phyloP scores from a whole-genome alignment of 2,329 filamentous ascomycete genomes.

The Chaetothyriales sp. region DNA sequence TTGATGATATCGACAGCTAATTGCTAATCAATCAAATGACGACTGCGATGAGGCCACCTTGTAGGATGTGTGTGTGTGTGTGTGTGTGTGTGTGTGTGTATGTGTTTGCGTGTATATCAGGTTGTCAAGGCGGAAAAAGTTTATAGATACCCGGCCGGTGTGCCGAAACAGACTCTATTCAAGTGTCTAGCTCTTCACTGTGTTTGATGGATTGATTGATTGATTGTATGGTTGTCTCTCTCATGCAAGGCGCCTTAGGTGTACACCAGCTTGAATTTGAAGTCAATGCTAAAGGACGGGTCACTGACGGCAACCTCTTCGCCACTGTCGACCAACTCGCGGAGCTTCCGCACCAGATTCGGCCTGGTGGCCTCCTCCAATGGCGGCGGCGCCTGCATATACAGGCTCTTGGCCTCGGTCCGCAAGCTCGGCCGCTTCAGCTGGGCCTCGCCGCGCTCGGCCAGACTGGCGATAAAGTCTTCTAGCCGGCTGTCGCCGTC shows the following conservation, averaged over 20 bases:
- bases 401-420: constrained; percentile 67
- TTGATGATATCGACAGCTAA: constrained; percentile 28
- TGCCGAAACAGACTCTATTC: neutral
- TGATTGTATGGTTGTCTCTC: no score
- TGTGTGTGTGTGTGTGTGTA: neutral
- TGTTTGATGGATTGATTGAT: no score
- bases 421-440: constrained; percentile 85
- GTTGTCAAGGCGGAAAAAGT: neutral
- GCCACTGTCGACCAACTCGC: constrained; percentile 60
- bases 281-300: constrained; percentile 66
- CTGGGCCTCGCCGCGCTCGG: constrained; percentile 72
- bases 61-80: neutral
- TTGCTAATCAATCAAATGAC: constrained; percentile 7
- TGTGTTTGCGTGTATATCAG: neutral
- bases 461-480: constrained; percentile 72
- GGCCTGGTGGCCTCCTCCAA: constrained; percentile 71
- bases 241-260: constrained; percentile 12
- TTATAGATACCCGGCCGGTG: neutral
- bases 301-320: constrained; percentile 89
- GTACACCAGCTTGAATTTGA: constrained; percentile 44
- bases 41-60: neutral
- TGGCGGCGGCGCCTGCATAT: constrained; percentile 70
- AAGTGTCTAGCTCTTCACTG: neutral
- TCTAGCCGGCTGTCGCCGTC: constrained; percentile 58
- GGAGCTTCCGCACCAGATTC: constrained; percentile 65